phyloP scores from a whole-genome alignment of 148 eudicot genomes.

The Silene conica region DNA sequence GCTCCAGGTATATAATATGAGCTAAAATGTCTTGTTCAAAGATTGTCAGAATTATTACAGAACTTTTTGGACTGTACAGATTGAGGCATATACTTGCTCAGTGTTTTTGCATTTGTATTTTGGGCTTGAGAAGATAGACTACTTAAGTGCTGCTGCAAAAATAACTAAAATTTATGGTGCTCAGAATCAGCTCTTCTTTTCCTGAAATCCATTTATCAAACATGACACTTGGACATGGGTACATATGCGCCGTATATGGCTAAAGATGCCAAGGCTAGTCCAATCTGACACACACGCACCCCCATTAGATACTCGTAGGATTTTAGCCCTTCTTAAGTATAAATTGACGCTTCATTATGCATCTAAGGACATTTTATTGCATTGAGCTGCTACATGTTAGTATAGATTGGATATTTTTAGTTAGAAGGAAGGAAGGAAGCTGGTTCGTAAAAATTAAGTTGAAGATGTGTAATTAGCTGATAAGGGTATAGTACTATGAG shows the following conservation, averaged over 20 bases:
- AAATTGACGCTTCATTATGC: neutral
- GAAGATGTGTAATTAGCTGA: too few relatives aligned
- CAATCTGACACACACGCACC: too few relatives aligned
- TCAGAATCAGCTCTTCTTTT: neutral
- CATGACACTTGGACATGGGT: too few relatives aligned
- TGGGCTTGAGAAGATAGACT: neutral
- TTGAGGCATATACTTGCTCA: neutral
- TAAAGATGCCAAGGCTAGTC: too few relatives aligned
- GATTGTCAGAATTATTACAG: neutral
- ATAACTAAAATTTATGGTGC: neutral
- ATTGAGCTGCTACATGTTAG: too few relatives aligned
- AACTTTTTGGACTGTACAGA: neutral
- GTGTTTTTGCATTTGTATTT: neutral
- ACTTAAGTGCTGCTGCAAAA: neutral
- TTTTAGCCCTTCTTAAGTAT: too few relatives aligned
- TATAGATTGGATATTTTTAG: too few relatives aligned
- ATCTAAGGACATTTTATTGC: neutral
- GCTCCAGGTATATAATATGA: conserved; percentile 63
- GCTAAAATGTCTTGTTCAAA: conserved; percentile 10
- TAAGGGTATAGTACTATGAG: too few relatives aligned
- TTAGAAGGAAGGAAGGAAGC: too few relatives aligned
- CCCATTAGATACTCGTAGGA: too few relatives aligned
- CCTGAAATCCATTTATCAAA: neutral
- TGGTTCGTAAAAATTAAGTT: too few relatives aligned
- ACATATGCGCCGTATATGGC: too few relatives aligned